Conservation (phyloP, 352 stramenopile species). For the Phytophthora megakarya region DNA sequence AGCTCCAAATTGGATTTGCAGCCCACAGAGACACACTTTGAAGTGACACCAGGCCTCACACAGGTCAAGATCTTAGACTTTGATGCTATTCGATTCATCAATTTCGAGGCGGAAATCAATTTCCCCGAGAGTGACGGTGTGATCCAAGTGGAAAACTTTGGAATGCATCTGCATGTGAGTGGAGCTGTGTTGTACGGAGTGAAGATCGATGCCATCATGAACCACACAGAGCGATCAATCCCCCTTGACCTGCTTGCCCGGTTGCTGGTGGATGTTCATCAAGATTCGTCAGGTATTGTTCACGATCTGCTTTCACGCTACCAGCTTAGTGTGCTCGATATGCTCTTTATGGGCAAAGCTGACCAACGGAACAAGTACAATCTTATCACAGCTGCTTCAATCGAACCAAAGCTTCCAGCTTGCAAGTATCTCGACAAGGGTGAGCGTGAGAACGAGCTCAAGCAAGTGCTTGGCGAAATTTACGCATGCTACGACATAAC, state of each 20-base stretch:
- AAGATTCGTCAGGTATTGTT: conserved; percentile 96
- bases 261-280: conserved; percentile 96
- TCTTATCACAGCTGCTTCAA: conserved; percentile 95
- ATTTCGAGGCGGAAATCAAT: conserved; percentile 98
- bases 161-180: conserved; percentile 84
- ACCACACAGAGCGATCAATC: conserved; percentile 95
- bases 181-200: conserved; percentile 80
- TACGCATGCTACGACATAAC: conserved; percentile 96
- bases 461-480: conserved; percentile 95
- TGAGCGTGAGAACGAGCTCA: conserved; percentile 97
- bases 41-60: conserved; percentile 92
- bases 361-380: conserved; percentile 97
- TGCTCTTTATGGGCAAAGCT: conserved; percentile 95
- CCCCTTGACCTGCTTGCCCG: conserved; percentile 95
- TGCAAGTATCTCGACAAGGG: conserved; percentile 98
- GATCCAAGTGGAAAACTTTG: conserved; percentile 97
- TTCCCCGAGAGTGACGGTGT: conserved; percentile 94
- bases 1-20: conserved; percentile 92
- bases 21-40: conserved; percentile 86
- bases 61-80: conserved; percentile 98
- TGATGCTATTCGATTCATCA: conserved; percentile 97
- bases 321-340: conserved; percentile 94
- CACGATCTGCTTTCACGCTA: conserved; percentile 95
- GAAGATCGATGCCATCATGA: conserved; percentile 97
- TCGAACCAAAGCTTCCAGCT: conserved; percentile 95